Conservation (phyloP, 768 basidiomycete species). For the Lactarius deliciosus region DNA sequence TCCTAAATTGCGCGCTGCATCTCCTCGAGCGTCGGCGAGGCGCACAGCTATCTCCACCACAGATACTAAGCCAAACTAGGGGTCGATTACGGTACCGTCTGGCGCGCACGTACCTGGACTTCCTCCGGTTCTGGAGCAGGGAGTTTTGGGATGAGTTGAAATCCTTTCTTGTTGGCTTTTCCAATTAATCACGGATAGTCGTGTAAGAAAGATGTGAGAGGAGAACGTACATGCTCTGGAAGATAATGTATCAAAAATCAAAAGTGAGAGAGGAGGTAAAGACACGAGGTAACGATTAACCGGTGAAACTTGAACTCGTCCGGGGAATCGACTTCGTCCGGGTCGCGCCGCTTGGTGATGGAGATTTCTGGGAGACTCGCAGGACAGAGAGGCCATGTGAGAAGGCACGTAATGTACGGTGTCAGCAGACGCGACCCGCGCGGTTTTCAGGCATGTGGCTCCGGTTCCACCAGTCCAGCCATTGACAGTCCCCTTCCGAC, state of each 20-base stretch:
- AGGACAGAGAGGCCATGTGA: conserved; percentile 48
- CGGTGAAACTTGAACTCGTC: conserved; percentile 62
- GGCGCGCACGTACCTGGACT: conserved; percentile 51
- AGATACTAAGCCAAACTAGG: not conserved
- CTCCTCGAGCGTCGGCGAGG: conserved; percentile 57
- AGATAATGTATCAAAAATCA: too few relatives aligned
- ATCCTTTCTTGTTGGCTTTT: conserved; percentile 78
- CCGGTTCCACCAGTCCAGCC: too few relatives aligned
- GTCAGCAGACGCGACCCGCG: too few relatives aligned
- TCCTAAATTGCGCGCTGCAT: conserved; percentile 73
- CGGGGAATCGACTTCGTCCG: conserved; percentile 65
- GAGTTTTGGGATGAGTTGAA: conserved; percentile 69
- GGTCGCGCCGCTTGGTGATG: conserved; percentile 68
- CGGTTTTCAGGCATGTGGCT: too few relatives aligned
- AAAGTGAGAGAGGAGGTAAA: not conserved
- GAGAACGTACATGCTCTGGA: too few relatives aligned
- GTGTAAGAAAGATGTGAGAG: too few relatives aligned
- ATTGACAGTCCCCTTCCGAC: too few relatives aligned
- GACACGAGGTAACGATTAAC: conserved; percentile 38
- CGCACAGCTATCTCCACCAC: conserved; percentile 52
- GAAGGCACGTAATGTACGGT: too few relatives aligned
- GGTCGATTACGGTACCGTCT: not conserved
- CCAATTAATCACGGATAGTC: not conserved
- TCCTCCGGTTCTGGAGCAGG: conserved; percentile 79
- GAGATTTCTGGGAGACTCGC: conserved; percentile 78